These are phyloP conservation scores for Dictyostelium intermedium DNA, from an alignment of 78 protist species.

Conservation along the genomic window DNA sequence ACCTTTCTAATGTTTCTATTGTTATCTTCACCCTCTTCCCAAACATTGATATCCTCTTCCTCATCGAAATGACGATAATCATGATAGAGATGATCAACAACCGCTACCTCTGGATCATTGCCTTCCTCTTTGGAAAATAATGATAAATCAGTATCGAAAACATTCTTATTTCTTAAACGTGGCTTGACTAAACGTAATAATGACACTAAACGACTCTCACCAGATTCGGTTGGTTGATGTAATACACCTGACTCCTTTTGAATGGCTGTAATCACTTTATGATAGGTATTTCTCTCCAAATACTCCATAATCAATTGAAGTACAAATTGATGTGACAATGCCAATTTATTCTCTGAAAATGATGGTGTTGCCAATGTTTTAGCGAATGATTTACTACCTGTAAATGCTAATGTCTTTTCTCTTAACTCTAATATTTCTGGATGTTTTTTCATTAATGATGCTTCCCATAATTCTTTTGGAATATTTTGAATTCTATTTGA, in stretches of 20 bases:
- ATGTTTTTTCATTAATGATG: constrained; percentile 76
- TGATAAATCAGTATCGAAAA: constrained; percentile 48
- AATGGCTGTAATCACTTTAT: constrained; percentile 27
- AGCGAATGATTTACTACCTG: constrained; percentile 59
- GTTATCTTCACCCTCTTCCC: constrained; percentile 61
- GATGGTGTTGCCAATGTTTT: constrained; percentile 64
- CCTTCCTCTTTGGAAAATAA: constrained; percentile 22
- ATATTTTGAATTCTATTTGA: constrained; percentile 55
- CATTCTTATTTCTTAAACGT: constrained; percentile 30
- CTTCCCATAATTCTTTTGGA: constrained; percentile 69
- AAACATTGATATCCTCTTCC: constrained; percentile 63
- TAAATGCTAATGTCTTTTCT: constrained; percentile 52
- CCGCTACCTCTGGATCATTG: constrained; percentile 44
- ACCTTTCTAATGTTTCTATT: constrained; percentile 28
- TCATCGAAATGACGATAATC: constrained; percentile 27
- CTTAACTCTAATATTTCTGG: constrained; percentile 69
- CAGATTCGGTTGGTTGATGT: constrained; percentile 57
- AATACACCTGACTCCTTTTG: constrained; percentile 57
- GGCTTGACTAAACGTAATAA: constrained; percentile 53
- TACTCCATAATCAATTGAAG: constrained; percentile 70
- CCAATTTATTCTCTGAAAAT: constrained; percentile 57
- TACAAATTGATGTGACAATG: constrained; percentile 68
- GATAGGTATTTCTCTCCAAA: constrained; percentile 49
- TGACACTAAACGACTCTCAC: constrained; percentile 48
- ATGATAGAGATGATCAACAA: constrained; percentile 58